Percentiles rank a stretch among this genome's conserved stretches.
Evolutionary conservation across 1,139 yeast species (phyloP).

Genomic region (Candida pseudoviswanathii): DNA sequence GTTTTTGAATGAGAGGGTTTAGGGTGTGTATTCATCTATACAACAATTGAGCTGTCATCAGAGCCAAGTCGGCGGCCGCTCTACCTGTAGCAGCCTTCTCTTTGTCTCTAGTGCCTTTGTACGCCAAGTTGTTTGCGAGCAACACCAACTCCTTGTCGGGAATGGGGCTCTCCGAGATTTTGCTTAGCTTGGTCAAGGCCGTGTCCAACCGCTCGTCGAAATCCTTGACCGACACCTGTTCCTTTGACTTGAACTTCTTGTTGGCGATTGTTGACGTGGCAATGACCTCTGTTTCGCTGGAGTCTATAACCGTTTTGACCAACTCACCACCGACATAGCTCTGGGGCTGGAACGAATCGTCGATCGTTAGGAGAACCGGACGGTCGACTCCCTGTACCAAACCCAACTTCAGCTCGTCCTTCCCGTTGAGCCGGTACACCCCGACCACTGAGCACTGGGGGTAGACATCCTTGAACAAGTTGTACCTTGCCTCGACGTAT

Average conservation of each 20-base stretch:
- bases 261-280: constrained; percentile 31
- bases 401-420: constrained; percentile 12
- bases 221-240: not conserved
- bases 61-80: not conserved
- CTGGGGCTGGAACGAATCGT: constrained; percentile 10
- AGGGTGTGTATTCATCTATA: too few relatives aligned
- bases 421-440: constrained; percentile 20
- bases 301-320: constrained; percentile 18
- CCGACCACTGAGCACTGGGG: constrained; percentile 34
- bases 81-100: not conserved
- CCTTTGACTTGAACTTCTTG: constrained; percentile 15
- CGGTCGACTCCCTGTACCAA: constrained; percentile 10
- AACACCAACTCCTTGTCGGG: not conserved
- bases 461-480: constrained; percentile 29
- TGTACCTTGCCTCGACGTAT: constrained; percentile 27
- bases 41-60: not conserved
- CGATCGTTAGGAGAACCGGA: constrained; percentile 6
- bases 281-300: constrained; percentile 28
- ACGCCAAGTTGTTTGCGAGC: not conserved
- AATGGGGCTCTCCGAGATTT: not conserved
- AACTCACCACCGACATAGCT: constrained; percentile 5
- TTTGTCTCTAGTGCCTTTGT: not conserved
- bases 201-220: not conserved
- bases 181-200: not conserved
- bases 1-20: constrained; percentile 11